Conservation (phyloP, 768 basidiomycete species). For the Boletus subparvulus region DNA sequence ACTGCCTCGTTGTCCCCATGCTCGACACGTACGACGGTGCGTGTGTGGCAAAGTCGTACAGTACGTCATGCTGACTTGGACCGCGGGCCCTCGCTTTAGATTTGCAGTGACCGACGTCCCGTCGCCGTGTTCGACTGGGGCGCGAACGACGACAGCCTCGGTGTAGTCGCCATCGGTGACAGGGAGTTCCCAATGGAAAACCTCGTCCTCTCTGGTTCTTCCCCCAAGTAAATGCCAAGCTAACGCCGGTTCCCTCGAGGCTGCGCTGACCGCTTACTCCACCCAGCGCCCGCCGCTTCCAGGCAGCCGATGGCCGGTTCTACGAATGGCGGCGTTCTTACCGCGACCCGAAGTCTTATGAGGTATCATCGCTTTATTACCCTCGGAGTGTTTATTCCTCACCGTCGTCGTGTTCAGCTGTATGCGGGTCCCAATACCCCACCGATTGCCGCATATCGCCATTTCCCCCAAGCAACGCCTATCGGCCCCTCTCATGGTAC, state of each 20-base stretch:
- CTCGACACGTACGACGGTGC: slow-evolving; percentile 29
- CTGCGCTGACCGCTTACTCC: slow-evolving; percentile 6
- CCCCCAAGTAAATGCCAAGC: slow-evolving; percentile 40
- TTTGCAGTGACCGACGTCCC: slow-evolving; percentile 46
- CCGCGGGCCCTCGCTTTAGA: slow-evolving; percentile 15
- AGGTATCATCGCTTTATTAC: slow-evolving; percentile 43
- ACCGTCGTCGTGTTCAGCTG: slow-evolving; percentile 36
- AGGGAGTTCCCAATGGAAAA: slow-evolving; percentile 61
- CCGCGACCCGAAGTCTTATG: slow-evolving; percentile 53
- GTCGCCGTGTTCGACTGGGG: slow-evolving; percentile 56
- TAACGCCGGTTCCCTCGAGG: slow-evolving; percentile 1
- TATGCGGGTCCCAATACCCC: slow-evolving; percentile 47
- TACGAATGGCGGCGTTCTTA: slow-evolving; percentile 66
- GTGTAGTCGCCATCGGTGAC: slow-evolving; percentile 50
- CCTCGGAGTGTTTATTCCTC: neutral
- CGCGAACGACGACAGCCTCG: slow-evolving; percentile 31
- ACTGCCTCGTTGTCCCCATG: slow-evolving; percentile 38
- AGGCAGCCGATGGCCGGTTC: slow-evolving; percentile 51
- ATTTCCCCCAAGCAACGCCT: slow-evolving; percentile 49
- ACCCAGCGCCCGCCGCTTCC: slow-evolving; percentile 59
- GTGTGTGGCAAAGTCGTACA: neutral
- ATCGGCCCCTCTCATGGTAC: slow-evolving; percentile 66
- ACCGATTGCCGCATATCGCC: slow-evolving; percentile 58
- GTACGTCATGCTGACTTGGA: neutral
- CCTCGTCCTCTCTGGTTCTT: slow-evolving; percentile 55